phyloP scores from a whole-genome alignment of 225 moss, liverwort and hornwort genomes.

The Lunularia cruciata region DNA sequence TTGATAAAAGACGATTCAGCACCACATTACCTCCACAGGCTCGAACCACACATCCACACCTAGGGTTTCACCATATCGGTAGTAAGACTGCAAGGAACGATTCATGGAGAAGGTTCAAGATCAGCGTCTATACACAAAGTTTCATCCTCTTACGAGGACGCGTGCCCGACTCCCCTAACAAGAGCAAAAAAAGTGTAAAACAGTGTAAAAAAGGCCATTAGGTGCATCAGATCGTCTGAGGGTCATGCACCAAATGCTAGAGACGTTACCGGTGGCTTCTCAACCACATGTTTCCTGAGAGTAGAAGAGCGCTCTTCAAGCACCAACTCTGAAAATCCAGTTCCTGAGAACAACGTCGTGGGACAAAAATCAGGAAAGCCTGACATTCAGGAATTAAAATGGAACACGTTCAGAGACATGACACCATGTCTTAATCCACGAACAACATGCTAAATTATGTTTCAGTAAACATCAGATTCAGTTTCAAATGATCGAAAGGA shows the following conservation, averaged over 20 bases:
- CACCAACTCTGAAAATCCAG: constrained; percentile 84
- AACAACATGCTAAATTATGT: no score
- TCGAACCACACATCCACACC: constrained; percentile 97
- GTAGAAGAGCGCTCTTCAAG: constrained; percentile 85
- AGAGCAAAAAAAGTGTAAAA: no score
- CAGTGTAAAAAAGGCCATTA: no score
- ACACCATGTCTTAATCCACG: no score
- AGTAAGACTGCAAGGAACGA: constrained; percentile 68
- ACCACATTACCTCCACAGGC: constrained; percentile 72
- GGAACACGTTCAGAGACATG: no score
- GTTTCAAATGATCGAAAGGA: no score
- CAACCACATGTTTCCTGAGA: constrained; percentile 66
- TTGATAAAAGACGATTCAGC: neutral
- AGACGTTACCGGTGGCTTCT: constrained; percentile 67
- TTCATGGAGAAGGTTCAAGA: neutral
- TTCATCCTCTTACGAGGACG: neutral
- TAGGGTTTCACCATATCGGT: constrained; percentile 79
- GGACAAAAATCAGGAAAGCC: no score
- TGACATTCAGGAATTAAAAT: no score
- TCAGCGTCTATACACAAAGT: neutral
- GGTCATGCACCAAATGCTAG: neutral
- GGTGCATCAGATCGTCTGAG: neutral
- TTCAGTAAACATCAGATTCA: no score
- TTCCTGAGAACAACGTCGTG: constrained; percentile 62
- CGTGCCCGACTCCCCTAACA: no score